These are phyloP conservation scores for Lactarius trivialis DNA, from an alignment of 768 basidiomycete species.

Conservation along the genomic window DNA sequence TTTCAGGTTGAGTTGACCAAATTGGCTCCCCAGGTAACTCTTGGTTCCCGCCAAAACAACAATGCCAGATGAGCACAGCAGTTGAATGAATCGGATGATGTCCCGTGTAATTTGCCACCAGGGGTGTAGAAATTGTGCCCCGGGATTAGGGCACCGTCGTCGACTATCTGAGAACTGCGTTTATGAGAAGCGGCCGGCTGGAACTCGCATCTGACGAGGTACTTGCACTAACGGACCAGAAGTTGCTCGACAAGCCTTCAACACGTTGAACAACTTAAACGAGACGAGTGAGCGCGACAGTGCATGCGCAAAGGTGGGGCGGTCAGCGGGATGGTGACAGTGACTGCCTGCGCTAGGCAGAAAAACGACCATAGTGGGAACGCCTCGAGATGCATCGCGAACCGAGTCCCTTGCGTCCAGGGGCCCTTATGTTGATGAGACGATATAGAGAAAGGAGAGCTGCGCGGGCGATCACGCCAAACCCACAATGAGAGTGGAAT, in stretches of 20 bases:
- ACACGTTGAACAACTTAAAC: too few species aligned
- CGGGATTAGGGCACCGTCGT: slow-evolving; percentile 56
- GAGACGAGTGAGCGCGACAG: slow-evolving; percentile 36
- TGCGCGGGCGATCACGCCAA: neutral
- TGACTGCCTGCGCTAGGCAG: slow-evolving; percentile 2
- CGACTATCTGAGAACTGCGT: slow-evolving; percentile 42
- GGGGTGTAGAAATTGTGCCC: slow-evolving; percentile 50
- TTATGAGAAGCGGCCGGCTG: neutral
- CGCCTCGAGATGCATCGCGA: neutral
- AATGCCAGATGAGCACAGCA: neutral
- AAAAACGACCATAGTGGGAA: neutral
- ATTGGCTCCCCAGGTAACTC: slow-evolving; percentile 64
- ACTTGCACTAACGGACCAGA: slow-evolving; percentile 46
- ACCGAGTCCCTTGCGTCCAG: neutral
- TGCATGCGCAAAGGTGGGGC: slow-evolving; percentile 1
- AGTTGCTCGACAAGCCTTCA: slow-evolving; percentile 49
- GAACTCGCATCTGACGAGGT: neutral
- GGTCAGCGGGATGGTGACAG: slow-evolving; percentile 9
- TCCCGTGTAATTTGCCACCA: slow-evolving; percentile 31
- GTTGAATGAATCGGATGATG: neutral
- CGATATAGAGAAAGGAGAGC: too few species aligned
- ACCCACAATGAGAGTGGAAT: neutral
- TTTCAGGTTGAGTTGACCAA: slow-evolving; percentile 34
- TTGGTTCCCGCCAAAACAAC: slow-evolving; percentile 40
- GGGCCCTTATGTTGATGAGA: neutral